A percentile compares a stretch with the other conserved stretches of the same genome.
Evolutionary conservation across 2,329 filamentous ascomycete species (phyloP).

Genomic region (Paraconiothyrium brasiliense): DNA sequence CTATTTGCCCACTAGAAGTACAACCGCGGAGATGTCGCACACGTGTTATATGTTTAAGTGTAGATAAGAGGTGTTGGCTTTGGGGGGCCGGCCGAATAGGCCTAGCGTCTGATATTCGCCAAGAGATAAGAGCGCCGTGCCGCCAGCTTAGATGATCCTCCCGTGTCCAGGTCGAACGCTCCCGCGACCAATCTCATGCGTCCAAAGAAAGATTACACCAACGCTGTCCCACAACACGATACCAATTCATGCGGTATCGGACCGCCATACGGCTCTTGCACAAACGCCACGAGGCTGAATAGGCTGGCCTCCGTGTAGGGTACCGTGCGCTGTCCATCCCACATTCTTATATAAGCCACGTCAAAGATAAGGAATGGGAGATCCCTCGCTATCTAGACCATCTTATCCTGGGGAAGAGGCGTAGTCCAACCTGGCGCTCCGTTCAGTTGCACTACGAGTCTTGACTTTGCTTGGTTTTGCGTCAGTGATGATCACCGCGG

Average conservation of each 20-base stretch:
- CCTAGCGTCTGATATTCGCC: conserved; percentile 35
- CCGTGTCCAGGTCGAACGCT: conserved; percentile 35
- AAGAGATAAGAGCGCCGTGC: conserved; percentile 50
- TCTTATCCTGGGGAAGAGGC: conserved; percentile 24
- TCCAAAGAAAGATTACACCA: conserved; percentile 31
- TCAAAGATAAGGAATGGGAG: conserved; percentile 37
- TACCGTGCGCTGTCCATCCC: conserved; percentile 9
- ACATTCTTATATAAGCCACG: conserved; percentile 1
- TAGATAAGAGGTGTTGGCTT: conserved; percentile 40
- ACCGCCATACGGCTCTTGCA: not conserved
- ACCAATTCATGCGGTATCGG: not conserved
- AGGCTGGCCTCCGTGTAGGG: conserved; percentile 15
- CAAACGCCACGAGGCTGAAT: conserved; percentile 8
- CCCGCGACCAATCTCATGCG: conserved; percentile 26
- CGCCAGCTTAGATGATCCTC: conserved; percentile 30
- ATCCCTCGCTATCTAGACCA: conserved; percentile 1
- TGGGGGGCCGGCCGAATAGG: conserved; percentile 22
- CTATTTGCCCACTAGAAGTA: conserved; percentile 28
- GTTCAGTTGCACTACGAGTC: conserved; percentile 30
- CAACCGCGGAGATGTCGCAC: conserved; percentile 45
- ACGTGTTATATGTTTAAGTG: conserved; percentile 36
- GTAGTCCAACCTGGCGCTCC: conserved; percentile 35
- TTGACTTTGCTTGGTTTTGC: conserved; percentile 34
- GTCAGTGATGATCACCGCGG: conserved; percentile 46
- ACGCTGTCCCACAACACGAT: conserved; percentile 7